Evolutionary conservation across 2,329 filamentous ascomycete species (phyloP).

Genomic region (Stachybotrys elegans): DNA sequence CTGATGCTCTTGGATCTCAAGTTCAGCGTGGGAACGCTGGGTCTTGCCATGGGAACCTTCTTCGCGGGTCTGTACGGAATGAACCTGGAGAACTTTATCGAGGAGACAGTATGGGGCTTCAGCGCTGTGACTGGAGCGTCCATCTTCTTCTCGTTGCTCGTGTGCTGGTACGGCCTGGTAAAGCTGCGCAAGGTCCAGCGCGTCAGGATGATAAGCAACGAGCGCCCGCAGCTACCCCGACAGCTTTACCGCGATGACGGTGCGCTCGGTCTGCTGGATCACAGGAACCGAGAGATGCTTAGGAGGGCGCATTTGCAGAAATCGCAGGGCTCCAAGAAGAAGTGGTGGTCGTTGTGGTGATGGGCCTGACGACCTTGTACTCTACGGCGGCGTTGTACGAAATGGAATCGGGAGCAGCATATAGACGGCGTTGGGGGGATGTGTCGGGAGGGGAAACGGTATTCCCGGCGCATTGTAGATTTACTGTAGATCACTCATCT

Average conservation of each 20-base stretch:
- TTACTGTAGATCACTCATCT: too few species aligned
- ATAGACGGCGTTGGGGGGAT: not conserved
- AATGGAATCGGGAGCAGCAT: not conserved
- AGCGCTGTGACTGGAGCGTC: constrained; percentile 67
- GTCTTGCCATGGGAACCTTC: constrained; percentile 91
- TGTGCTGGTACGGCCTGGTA: constrained; percentile 77
- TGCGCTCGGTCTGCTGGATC: constrained; percentile 46
- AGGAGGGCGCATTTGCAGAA: constrained; percentile 47
- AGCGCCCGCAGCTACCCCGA: constrained; percentile 32
- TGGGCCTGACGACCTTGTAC: not conserved
- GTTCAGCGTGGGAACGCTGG: constrained; percentile 90
- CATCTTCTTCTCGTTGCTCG: constrained; percentile 65
- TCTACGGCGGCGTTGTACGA: too few species aligned
- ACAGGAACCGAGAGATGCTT: constrained; percentile 49
- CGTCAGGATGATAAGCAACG: constrained; percentile 69
- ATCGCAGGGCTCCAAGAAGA: constrained; percentile 28
- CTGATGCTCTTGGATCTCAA: constrained; percentile 97
- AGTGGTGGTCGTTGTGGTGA: constrained; percentile 19
- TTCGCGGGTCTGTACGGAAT: constrained; percentile 98
- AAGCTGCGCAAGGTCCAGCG: constrained; percentile 83
- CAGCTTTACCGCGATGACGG: constrained; percentile 43
- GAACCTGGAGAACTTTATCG: constrained; percentile 98
- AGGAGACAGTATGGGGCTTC: constrained; percentile 88
- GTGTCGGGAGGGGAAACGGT: too few species aligned
- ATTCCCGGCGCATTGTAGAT: too few species aligned